phyloP scores from a whole-genome alignment of 2,329 filamentous ascomycete species.

The Juglanconis sp. region DNA sequence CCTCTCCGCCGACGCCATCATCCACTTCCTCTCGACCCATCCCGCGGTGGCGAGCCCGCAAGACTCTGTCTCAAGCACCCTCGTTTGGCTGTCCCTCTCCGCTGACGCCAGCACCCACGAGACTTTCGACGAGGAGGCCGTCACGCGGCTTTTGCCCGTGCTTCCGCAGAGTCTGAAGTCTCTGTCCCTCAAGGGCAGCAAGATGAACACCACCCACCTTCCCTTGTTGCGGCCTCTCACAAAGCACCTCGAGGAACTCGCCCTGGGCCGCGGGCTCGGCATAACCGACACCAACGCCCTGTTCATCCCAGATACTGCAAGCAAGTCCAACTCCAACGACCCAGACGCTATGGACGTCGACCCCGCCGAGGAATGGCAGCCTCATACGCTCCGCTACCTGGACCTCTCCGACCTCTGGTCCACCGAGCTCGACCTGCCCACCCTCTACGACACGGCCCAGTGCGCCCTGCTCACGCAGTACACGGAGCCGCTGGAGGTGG shows the following conservation, averaged over 20 bases:
- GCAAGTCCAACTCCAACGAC: neutral
- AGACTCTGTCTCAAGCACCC: constrained; percentile 59
- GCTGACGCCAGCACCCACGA: constrained; percentile 71
- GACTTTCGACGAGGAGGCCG: constrained; percentile 63
- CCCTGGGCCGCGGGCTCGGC: constrained; percentile 65
- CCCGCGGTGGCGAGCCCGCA: constrained; percentile 64
- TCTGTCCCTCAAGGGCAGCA: constrained; percentile 72
- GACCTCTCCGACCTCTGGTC: constrained; percentile 71
- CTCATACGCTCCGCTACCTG: constrained; percentile 67
- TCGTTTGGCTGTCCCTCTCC: constrained; percentile 71
- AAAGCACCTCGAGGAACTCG: constrained; percentile 73
- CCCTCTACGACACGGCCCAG: constrained; percentile 44
- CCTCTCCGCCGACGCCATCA: constrained; percentile 62
- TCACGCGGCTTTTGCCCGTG: constrained; percentile 61
- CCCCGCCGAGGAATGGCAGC: constrained; percentile 39
- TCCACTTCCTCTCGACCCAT: constrained; percentile 69
- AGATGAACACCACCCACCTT: constrained; percentile 64
- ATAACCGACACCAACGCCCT: constrained; percentile 63
- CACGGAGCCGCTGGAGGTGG: constrained; percentile 68
- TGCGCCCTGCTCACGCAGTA: constrained; percentile 56
- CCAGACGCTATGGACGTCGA: constrained; percentile 23
- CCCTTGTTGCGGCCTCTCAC: constrained; percentile 61
- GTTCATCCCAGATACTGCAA: constrained; percentile 47
- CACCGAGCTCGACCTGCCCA: constrained; percentile 57
- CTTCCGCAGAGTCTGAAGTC: constrained; percentile 68